A percentile compares a stretch with the other conserved stretches of the same genome.
Conservation (phyloP, 768 basidiomycete species). For the Hygrocybe coccinea region DNA sequence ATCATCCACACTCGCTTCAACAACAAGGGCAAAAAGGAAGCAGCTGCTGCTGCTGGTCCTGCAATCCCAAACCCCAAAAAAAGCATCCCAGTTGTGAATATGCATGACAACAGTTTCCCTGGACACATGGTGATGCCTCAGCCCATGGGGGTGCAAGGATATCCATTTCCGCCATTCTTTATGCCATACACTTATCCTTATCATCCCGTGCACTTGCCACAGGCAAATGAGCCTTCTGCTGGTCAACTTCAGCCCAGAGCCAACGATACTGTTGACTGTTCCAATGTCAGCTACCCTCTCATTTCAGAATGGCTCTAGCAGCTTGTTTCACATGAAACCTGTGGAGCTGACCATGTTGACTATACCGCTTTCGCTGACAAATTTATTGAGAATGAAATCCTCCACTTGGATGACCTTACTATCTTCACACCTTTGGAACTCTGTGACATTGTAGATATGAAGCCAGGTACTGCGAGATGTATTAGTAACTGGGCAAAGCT, state of each 20-base stretch:
- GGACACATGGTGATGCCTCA: too few species aligned
- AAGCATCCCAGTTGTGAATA: too few species aligned
- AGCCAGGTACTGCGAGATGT: neutral
- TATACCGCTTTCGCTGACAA: neutral
- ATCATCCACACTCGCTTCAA: neutral
- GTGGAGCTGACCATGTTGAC: neutral
- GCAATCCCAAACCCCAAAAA: too few species aligned
- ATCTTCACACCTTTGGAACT: neutral
- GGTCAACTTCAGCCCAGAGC: neutral
- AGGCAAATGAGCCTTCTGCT: too few species aligned
- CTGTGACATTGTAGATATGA: neutral
- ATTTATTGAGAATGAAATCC: neutral
- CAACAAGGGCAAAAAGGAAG: too few species aligned
- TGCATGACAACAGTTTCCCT: too few species aligned
- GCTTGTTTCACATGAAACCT: neutral
- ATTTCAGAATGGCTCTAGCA: neutral
- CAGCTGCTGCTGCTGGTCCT: too few species aligned
- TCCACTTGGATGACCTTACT: neutral
- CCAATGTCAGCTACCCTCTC: neutral
- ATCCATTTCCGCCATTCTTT: too few species aligned
- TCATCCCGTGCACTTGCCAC: too few species aligned
- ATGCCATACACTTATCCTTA: too few species aligned
- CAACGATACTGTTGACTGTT: neutral
- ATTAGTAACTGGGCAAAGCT: neutral
- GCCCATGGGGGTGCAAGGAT: too few species aligned